Percentiles rank a stretch among this genome's conserved stretches.
These are phyloP conservation scores for Starmerella bacillaris DNA, from an alignment of 805 yeast genomes.

Conservation along the genomic window DNA sequence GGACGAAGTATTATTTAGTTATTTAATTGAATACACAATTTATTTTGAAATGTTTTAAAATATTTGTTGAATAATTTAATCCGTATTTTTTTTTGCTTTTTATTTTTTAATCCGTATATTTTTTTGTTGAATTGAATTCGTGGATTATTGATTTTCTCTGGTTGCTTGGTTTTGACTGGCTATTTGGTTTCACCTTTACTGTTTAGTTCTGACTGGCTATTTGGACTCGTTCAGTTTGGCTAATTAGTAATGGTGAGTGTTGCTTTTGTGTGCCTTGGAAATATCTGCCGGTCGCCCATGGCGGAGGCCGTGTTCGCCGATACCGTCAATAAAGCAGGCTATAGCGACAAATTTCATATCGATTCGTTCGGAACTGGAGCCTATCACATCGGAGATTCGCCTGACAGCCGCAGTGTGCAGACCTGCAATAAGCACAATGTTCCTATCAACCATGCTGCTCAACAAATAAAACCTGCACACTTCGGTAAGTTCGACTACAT, in stretches of 20 bases:
- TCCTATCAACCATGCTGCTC: slow-evolving; percentile 58
- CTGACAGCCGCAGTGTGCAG: slow-evolving; percentile 55
- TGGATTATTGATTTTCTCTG: too few relatives aligned
- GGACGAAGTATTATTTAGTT: too few relatives aligned
- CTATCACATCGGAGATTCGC: slow-evolving; percentile 66
- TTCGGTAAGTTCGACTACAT: slow-evolving; percentile 37
- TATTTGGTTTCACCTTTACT: too few relatives aligned
- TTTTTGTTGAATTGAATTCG: too few relatives aligned
- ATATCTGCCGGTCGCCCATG: slow-evolving; percentile 96
- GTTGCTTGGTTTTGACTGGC: too few relatives aligned
- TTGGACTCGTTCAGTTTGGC: too few relatives aligned
- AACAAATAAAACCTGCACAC: slow-evolving; percentile 60
- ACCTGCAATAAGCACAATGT: slow-evolving; percentile 58
- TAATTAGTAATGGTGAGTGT: slow-evolving; percentile 29
- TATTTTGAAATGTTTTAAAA: too few relatives aligned
- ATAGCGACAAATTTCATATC: slow-evolving; percentile 27
- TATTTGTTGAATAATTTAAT: too few relatives aligned
- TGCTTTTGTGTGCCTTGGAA: slow-evolving; percentile 83
- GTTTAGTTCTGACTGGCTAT: too few relatives aligned
- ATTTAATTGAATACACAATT: too few relatives aligned
- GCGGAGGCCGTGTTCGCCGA: slow-evolving; percentile 82
- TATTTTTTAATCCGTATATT: too few relatives aligned
- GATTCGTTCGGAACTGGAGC: slow-evolving; percentile 85
- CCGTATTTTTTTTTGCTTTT: too few relatives aligned
- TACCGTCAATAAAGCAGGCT: slow-evolving; percentile 36